Conservation (phyloP, 129 eudicot species). For the Saposhnikovia divaricata region DNA sequence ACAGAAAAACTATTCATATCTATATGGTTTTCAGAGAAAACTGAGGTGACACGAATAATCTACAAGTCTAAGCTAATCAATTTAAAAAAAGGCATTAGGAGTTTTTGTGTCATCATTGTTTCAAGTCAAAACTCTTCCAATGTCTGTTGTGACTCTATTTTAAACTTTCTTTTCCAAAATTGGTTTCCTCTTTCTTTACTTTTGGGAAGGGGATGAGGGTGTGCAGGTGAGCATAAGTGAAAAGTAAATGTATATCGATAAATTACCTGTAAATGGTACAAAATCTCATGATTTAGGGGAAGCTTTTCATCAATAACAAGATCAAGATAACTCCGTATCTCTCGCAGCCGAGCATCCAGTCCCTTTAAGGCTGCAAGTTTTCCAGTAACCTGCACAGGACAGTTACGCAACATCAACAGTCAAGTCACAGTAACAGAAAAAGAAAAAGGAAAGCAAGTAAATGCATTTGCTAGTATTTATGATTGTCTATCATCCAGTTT, state of each 20-base stretch:
- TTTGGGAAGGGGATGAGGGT: background rate
- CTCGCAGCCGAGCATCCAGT: conserved; percentile 78
- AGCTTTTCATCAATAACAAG: conserved; percentile 85
- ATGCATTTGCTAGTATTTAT: background rate
- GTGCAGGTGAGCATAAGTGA: background rate
- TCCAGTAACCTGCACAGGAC: conserved; percentile 69
- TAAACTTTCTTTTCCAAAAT: background rate
- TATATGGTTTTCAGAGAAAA: background rate
- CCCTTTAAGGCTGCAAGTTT: conserved; percentile 94
- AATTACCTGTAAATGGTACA: conserved; percentile 82
- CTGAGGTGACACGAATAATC: background rate
- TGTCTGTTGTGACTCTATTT: background rate
- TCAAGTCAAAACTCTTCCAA: background rate
- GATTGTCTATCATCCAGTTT: background rate
- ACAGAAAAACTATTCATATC: background rate
- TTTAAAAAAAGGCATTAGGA: background rate
- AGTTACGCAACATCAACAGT: background rate
- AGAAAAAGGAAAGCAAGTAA: background rate
- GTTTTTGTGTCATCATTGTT: background rate
- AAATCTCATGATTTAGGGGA: conserved; percentile 86
- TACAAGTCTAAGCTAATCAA: background rate
- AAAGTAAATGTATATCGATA: background rate
- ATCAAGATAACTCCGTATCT: conserved; percentile 84
- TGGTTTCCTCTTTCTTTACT: background rate
- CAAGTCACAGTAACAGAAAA: background rate